Evolutionary conservation across 1,139 yeast genomes (phyloP).

Genomic region (Debaryomyces robertsiae): DNA sequence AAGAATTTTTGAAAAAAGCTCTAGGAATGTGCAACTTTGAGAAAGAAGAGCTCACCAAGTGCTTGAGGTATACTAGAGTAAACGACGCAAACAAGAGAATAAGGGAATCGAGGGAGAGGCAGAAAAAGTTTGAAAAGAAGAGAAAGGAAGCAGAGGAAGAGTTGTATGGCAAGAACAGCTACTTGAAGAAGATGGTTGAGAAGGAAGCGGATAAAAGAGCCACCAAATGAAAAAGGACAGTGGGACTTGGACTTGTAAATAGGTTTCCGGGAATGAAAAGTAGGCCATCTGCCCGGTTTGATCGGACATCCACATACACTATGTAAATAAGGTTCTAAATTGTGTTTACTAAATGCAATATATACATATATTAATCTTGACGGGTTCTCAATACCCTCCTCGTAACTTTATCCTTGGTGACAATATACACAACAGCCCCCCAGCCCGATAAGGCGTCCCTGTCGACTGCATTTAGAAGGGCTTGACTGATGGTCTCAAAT

Average conservation of each 20-base stretch:
- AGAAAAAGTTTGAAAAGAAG: conserved; percentile 53
- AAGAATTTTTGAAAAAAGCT: conserved; percentile 70
- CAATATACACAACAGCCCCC: conserved; percentile 95
- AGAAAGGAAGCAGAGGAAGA: conserved; percentile 73
- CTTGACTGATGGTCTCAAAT: conserved; percentile 95
- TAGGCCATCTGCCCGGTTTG: too few species aligned
- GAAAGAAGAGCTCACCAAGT: conserved; percentile 74
- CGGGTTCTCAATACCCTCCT: conserved; percentile 89
- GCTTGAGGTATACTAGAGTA: conserved; percentile 78
- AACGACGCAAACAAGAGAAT: conserved; percentile 68
- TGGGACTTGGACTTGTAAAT: not conserved
- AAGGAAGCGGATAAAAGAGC: conserved; percentile 25
- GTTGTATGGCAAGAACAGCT: conserved; percentile 74
- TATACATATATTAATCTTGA: conserved; percentile 59
- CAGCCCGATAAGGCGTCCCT: conserved; percentile 98
- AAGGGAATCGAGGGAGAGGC: conserved; percentile 56
- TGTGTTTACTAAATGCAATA: conserved; percentile 8
- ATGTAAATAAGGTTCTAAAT: conserved; percentile 9
- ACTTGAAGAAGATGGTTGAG: conserved; percentile 67
- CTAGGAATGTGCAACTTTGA: conserved; percentile 85
- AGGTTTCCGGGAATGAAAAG: too few species aligned
- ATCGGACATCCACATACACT: not conserved
- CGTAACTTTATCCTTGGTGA: conserved; percentile 88
- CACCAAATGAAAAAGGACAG: conserved; percentile 2
- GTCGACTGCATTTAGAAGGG: conserved; percentile 90